These are phyloP conservation scores for Chaetomidium leptoderma DNA, from an alignment of 495 filamentous ascomycete genomes.

Conservation along the genomic window DNA sequence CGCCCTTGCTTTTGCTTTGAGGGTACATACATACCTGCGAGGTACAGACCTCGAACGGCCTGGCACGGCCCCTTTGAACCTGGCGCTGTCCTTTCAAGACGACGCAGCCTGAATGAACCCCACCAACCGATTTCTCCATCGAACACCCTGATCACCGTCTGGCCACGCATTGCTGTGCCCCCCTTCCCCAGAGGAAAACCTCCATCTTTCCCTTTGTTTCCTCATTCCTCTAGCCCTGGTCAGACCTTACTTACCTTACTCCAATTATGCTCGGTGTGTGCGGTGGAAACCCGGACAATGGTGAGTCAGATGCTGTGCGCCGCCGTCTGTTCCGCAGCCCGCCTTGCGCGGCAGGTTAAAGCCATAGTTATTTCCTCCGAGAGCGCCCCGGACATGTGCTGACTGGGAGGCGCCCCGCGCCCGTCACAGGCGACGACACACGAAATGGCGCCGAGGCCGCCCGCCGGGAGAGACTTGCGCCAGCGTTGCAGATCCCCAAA, in stretches of 20 bases:
- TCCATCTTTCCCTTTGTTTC: slow-evolving; percentile 9
- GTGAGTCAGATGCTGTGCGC: slow-evolving; percentile 31
- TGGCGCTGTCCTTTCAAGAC: not conserved
- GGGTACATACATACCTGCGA: not conserved
- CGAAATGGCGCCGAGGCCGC: slow-evolving; percentile 37
- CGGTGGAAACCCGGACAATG: slow-evolving; percentile 45
- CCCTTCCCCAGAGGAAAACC: not conserved
- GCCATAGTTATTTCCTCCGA: not conserved
- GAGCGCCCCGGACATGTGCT: slow-evolving; percentile 15
- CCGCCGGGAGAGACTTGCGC: slow-evolving; percentile 31
- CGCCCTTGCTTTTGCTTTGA: not conserved
- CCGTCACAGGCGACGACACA: slow-evolving; percentile 41
- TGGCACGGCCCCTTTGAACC: not conserved
- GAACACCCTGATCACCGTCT: slow-evolving; percentile 4
- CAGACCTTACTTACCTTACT: slow-evolving; percentile 13
- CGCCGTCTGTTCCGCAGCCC: not conserved
- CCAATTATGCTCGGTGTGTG: slow-evolving; percentile 49
- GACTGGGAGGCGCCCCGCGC: slow-evolving; percentile 20
- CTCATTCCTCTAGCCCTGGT: not conserved
- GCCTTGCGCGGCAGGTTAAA: slow-evolving; percentile 2
- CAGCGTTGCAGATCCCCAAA: slow-evolving; percentile 53
- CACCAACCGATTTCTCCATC: slow-evolving; percentile 18
- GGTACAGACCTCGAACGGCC: not conserved
- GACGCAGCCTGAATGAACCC: slow-evolving; percentile 4
- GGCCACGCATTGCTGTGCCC: slow-evolving; percentile 3